Conservation (phyloP, 805 yeast species). For the Helenozyma baotianmanensis region DNA sequence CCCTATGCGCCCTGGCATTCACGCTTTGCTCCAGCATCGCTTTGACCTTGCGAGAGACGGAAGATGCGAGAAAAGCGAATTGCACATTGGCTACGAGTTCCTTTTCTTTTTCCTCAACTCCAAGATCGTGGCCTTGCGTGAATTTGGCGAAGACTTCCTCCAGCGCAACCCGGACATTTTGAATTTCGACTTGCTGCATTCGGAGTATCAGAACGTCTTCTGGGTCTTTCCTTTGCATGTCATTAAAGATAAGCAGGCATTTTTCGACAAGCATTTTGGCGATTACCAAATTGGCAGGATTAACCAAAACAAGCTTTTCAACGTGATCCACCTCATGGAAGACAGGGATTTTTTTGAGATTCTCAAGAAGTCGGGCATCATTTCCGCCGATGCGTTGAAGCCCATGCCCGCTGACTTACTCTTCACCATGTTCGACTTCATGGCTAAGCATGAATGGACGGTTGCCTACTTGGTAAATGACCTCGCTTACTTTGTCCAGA, state of each 20-base stretch:
- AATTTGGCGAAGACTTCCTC: too few relatives aligned
- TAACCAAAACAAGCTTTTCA: not conserved
- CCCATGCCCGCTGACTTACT: slow-evolving; percentile 1
- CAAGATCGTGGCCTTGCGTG: too few relatives aligned
- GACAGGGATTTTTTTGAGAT: slow-evolving; percentile 5
- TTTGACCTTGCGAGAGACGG: too few relatives aligned
- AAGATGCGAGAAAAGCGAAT: too few relatives aligned
- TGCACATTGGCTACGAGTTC: too few relatives aligned
- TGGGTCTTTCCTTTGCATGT: not conserved
- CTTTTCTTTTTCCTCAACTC: too few relatives aligned
- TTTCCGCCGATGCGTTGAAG: slow-evolving; percentile 1
- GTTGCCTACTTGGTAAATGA: slow-evolving; percentile 3
- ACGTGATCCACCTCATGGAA: slow-evolving; percentile 1
- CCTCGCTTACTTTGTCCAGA: slow-evolving; percentile 3
- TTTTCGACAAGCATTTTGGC: slow-evolving; percentile 2
- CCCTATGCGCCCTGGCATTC: too few relatives aligned
- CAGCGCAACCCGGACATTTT: too few relatives aligned
- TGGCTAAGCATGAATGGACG: slow-evolving; percentile 3
- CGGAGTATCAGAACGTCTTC: not conserved
- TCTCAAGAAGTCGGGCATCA: not conserved
- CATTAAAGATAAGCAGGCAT: slow-evolving; percentile 3
- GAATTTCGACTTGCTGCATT: not conserved
- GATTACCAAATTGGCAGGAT: not conserved
- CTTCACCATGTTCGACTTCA: not conserved
- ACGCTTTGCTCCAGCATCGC: too few relatives aligned